Base-by-base conservation (phyloP, 345 rosid genomes). In the Arabidopsis arenosa region DNA sequence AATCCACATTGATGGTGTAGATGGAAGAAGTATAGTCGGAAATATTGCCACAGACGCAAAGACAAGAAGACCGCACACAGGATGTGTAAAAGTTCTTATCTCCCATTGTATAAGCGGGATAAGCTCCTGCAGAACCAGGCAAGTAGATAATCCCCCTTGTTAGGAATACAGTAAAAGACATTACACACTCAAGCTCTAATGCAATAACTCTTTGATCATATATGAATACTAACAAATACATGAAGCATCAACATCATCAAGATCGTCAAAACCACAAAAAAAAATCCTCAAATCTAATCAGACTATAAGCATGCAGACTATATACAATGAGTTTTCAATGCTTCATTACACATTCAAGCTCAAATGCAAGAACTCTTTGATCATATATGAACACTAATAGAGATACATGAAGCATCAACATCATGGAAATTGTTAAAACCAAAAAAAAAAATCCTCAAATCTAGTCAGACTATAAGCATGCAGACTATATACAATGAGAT, bases 1-100 rank as follows among this genome's bases (percentile, higher is more conserved):
- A 10, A 89, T 85, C 99, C 98, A 95, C 96, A 93, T 90, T 9
- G 99, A 92, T 18, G 99, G 99, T 8, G 93, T 72, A 45, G 99
- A 95, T 32, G 99, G 99, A 33, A 95, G 59, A 68, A 95, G 89
- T 15, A 95, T 56, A 1, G 87, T 70, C 2, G 99, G 99, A 63
- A 95, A 95, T 28, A 92, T 52, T 28, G 98, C 97, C 36, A 95
- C 86, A 1, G 98, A 88, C 56, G 87, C 84, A 79, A 95, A 85
- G 18, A 95, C 83, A 60, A 95, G 80, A 81, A 90, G 73, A 35
- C 89, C 93, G 57, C 93, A 85, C 61, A 87, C 86, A 0, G 99
- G 99, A 40, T 86, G 81, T 70, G 93, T 92, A 74, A 95, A 92
- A 17, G 97, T 92, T 55, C 74, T 45, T 33, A 85, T 89, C 85